A percentile compares a stretch with the other conserved stretches of the same genome.
Conservation (phyloP, 495 filamentous ascomycete species). For the Evansstolkia leycettana region DNA sequence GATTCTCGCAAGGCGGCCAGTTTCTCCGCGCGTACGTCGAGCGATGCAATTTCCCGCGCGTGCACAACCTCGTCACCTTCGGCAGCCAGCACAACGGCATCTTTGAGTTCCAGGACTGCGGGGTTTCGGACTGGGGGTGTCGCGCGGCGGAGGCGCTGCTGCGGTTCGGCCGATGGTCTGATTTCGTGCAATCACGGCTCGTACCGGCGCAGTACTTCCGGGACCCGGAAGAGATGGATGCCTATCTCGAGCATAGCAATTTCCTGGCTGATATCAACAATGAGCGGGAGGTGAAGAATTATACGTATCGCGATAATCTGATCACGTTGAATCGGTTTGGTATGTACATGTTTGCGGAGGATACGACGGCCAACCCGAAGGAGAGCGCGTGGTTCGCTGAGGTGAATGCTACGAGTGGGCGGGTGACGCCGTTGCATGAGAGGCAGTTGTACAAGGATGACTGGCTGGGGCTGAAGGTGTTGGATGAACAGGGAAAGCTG, state of each 20-base stretch:
- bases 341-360: conserved; percentile 84
- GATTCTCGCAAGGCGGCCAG: conserved; percentile 92
- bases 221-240: conserved; percentile 53
- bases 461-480: conserved; percentile 75
- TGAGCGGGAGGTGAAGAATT: conserved; percentile 65
- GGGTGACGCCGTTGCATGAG: conserved; percentile 56
- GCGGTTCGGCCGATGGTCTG: conserved; percentile 59
- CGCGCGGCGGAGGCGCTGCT: conserved; percentile 61
- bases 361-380: conserved; percentile 78
- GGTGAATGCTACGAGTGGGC: conserved; percentile 53
- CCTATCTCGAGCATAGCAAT: conserved; percentile 73
- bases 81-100: conserved; percentile 95
- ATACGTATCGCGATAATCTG: conserved; percentile 60
- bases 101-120: conserved; percentile 58
- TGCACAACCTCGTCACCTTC: conserved; percentile 78
- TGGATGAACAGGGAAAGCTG: conserved; percentile 72
- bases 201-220: conserved; percentile 96
- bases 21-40: conserved; percentile 91
- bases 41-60: conserved; percentile 72
- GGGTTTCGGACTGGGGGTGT: conserved; percentile 65
- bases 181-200: conserved; percentile 60
- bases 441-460: conserved; percentile 75
- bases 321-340: conserved; percentile 61
- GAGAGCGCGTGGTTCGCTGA: conserved; percentile 88
- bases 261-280: conserved; percentile 99